phyloP scores from a whole-genome alignment of 257 asterid genomes.

The Vinca minor region DNA sequence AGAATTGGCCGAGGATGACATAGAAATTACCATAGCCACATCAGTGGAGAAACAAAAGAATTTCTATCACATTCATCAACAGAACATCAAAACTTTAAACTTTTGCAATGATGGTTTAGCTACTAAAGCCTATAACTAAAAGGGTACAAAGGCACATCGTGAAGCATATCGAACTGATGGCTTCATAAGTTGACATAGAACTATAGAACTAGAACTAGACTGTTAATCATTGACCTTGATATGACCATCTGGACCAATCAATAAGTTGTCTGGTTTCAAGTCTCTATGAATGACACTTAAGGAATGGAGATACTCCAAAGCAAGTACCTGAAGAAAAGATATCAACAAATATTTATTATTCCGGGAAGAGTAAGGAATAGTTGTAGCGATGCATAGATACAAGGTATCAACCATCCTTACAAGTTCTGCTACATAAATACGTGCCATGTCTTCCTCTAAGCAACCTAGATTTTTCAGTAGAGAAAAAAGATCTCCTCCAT shows the following conservation, averaged over 20 bases:
- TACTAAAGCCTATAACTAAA: not conserved
- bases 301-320: slow-evolving; percentile 92
- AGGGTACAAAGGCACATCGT: not conserved
- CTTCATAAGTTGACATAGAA: not conserved
- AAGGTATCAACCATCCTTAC: slow-evolving; percentile 45
- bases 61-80: not conserved
- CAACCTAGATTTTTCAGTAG: slow-evolving; percentile 83
- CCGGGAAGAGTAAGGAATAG: slow-evolving; percentile 20
- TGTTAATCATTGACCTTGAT: slow-evolving; percentile 65
- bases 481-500: slow-evolving; percentile 97
- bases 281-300: slow-evolving; percentile 86
- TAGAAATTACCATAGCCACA: slow-evolving; percentile 6
- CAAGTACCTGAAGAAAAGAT: slow-evolving; percentile 70
- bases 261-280: slow-evolving; percentile 92
- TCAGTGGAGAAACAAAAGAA: not conserved
- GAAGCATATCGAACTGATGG: not conserved
- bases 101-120: not conserved
- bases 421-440: slow-evolving; percentile 91
- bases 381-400: slow-evolving; percentile 13
- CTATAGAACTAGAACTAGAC: slow-evolving; percentile 3
- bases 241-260: slow-evolving; percentile 97
- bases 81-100: not conserved
- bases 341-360: slow-evolving; percentile 17
- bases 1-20: slow-evolving; percentile 19
- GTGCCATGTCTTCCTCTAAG: slow-evolving; percentile 91